Base-by-base conservation (phyloP, 768 basidiomycete species). In the Hypholoma sublateritium region DNA sequence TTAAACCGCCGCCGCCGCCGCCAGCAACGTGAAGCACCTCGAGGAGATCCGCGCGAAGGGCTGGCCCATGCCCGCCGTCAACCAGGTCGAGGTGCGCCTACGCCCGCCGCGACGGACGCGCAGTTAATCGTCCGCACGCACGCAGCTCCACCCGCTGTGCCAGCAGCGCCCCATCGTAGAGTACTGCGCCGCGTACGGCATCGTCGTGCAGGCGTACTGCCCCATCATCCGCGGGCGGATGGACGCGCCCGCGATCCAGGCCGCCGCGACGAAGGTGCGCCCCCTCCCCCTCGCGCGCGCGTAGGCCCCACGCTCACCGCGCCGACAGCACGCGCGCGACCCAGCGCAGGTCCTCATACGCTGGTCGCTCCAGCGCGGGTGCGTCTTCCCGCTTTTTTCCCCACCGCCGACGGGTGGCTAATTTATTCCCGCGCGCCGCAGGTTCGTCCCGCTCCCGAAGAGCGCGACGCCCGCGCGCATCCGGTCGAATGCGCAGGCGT, bases 281-380 rank as follows among this genome's bases (percentile, higher is more conserved):
- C 50, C 53, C 14, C 12, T 39, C 8, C 51, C 21, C 16, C 21
- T 43, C 28, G 19, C 24, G 28, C 28, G 39, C 32, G 16, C 44
- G 11, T 14, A 16, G 45, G 34, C 19, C n/a, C 37, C 22, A 32
- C 19, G 3, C 32, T 50, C 2, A 34, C 25, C 22, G 21, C 36
- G 36, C 21, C n/a, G 22, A 42, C 58, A 91, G 87, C 70, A 85
- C 61, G 69, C 71, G 41, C 82, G 83, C 53, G 82, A 86, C 41
- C 80, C 82, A 4, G 86, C 93, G 16, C 95, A 97, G 65, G 77
- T 96, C 44, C 80, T 97, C 14, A 74, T 97, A 55, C 83, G 95
- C 21, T 97, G 94, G 92, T 95, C 93, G 25, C 74, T 98, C 36
- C 95, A 97, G 69, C 84, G 81, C 65, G 86, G 86, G 89, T 90